phyloP scores from a whole-genome alignment of 768 basidiomycete species.

The Lyophyllum shimeji region DNA sequence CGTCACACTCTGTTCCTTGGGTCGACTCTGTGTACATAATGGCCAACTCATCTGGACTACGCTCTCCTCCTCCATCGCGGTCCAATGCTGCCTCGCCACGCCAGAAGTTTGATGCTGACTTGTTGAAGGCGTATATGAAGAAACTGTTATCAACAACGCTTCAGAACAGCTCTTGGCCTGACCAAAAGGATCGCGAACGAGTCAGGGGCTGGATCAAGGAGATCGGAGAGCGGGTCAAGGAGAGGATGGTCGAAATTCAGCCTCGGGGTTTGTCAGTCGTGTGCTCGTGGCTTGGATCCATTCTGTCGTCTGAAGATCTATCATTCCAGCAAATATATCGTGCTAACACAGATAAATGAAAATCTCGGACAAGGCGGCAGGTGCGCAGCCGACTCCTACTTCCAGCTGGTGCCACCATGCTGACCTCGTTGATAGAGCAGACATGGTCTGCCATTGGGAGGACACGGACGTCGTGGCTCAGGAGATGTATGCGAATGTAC shows the following conservation, averaged over 20 bases:
- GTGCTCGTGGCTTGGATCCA: constrained; percentile 4
- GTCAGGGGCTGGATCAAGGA: constrained; percentile 80
- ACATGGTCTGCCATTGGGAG: constrained; percentile 87
- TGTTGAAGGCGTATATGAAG: constrained; percentile 79
- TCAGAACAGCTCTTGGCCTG: constrained; percentile 64
- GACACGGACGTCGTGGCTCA: constrained; percentile 76
- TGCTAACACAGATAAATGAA: constrained; percentile 82
- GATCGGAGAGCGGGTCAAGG: constrained; percentile 81
- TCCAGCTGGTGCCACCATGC: constrained; percentile 7
- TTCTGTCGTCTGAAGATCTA: constrained; percentile 12
- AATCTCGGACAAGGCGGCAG: constrained; percentile 84
- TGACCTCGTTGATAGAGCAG: constrained; percentile 49
- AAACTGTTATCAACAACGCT: constrained; percentile 73
- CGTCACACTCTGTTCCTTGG: not conserved
- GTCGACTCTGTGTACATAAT: constrained; percentile 1
- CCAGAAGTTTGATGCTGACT: constrained; percentile 70
- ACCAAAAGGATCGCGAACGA: constrained; percentile 65
- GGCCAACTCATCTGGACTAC: constrained; percentile 39
- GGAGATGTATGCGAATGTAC: constrained; percentile 78
- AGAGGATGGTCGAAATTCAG: constrained; percentile 83
- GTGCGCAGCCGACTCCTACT: constrained; percentile 40
- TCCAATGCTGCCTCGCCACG: constrained; percentile 59
- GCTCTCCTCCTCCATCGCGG: constrained; percentile 62
- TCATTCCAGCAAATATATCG: constrained; percentile 74
- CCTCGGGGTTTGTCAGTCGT: constrained; percentile 76